These are phyloP conservation scores for Plantago lanceolata DNA, from an alignment of 305 asterid genomes.

Conservation along the genomic window DNA sequence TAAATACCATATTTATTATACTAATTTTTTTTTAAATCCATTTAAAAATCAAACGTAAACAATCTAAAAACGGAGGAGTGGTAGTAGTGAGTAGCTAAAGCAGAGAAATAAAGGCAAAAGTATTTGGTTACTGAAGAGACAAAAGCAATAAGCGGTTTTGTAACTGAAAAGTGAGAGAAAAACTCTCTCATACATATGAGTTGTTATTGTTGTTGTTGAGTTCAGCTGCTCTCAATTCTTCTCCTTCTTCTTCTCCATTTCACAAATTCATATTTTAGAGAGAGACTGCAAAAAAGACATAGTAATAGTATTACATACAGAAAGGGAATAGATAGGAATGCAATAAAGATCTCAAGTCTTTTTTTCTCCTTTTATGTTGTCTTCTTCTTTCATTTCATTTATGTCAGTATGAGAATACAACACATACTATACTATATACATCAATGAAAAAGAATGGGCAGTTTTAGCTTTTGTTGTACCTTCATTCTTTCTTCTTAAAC, in stretches of 20 bases:
- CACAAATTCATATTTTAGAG: no score
- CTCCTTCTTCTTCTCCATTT: no score
- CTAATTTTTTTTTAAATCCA: no score
- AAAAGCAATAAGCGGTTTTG: slow-evolving; percentile 53
- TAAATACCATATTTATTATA: no score
- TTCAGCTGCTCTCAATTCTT: no score
- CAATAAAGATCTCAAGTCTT: slow-evolving; percentile 9
- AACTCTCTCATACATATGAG: neutral
- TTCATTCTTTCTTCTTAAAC: neutral
- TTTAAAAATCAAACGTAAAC: no score
- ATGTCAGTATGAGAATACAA: slow-evolving; percentile 25
- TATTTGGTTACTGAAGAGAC: slow-evolving; percentile 38
- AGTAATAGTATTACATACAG: no score
- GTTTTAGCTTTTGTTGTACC: no score
- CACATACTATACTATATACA: no score
- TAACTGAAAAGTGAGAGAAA: slow-evolving; percentile 77
- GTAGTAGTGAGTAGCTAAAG: slow-evolving; percentile 18
- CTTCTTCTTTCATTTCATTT: slow-evolving; percentile 21
- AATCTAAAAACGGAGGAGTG: no score
- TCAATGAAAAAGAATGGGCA: no score
- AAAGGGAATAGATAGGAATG: slow-evolving; percentile 20
- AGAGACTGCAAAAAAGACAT: neutral
- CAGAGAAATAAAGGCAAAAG: neutral
- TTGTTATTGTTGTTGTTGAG: no score
- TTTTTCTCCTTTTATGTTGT: neutral